Base-by-base conservation (phyloP, 257 asterid species). In the Mentha longifolia region DNA sequence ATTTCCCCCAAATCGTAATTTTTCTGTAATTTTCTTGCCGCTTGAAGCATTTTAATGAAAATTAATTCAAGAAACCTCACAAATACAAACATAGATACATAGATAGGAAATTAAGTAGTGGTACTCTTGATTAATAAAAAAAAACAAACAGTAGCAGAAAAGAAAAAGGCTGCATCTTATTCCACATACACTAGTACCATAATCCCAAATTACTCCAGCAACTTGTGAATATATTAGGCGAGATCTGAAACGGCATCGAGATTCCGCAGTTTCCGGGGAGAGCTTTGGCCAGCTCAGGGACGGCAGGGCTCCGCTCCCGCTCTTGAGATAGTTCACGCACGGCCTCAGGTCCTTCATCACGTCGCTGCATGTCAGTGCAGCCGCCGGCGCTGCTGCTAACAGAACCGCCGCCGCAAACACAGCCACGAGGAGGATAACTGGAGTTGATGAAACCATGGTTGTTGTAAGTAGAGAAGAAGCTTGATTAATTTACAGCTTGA, bases 151-250 rank as follows among this genome's bases (percentile, higher is more conserved):
- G n/a, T n/a, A 43, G 1, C 9, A 4, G 19, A 51, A 28, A 51
- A n/a, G n/a, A 25, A 51, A 51, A 51, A 19, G 3, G 11, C 2
- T 51, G 30, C 58, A 51, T 17, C 58, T 43, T 43, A 51, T 51
- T 51, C 58, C 58, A 2, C 58, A 51, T n/a, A n/a, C n/a, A n/a
- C n/a, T n/a, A n/a, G n/a, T n/a, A 39, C 13, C 7, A 46, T 19
- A 15, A 10, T 3, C 5, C 60, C 30, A 19, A 54, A 54, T 3
- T 20, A 1, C 19, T 54, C 60, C 60, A 19, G 33, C 52, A 15
- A 89, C 93, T 83, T 80, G 79, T n/a, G 87, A 64, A 84, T 93
- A 80, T 79, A 19, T 4, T 74, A 47, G 89, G 76, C 3, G 91
- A 80, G 66, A 89, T 68, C 11, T 74, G 76, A 54, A 81, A 76